Base-by-base conservation (phyloP, 2,329 filamentous ascomycete genomes). In the Fusarium albosuccineum region DNA sequence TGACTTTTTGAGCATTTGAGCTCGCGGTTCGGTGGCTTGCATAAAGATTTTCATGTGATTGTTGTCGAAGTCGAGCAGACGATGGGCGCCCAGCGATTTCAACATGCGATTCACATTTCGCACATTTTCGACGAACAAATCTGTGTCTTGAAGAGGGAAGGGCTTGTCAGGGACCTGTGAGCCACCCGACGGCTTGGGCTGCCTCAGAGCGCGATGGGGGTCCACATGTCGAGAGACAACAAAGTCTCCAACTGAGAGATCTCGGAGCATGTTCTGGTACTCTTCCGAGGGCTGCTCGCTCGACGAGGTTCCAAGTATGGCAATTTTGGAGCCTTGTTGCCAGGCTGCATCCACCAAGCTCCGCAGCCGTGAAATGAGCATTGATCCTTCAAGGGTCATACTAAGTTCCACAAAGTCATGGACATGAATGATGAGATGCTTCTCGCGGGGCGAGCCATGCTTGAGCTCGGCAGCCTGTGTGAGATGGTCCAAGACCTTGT, bases 331-430 rank as follows among this genome's bases (percentile, higher is more conserved):
- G 5, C 94, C 94, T 39, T 87, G 84, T 55, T 86, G 84, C 83
- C 94, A 91, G 60, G 90, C 85, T 61, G 87, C 86, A 71, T 94
- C 90, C 27, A 97, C 87, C 7, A 91, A 83, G 48, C 87, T 85
- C 54, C 92, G 89, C 11, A 99, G 80, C 60, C 90, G 88, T 40
- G 84, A 81, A 8, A 97, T 80, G 33, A 98, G 86, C 22, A 86
- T 84, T 2, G 87, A 83, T 10, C 93, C 93, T 60, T 93, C 89
- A 6, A 86, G 77, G 1, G 91, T 90, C 73, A 87, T 86, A 70
- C 86, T 88, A 9, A 99, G 83, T 66, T 97, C 92, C 54, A 92
- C 89, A 73, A 93, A 92, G 75, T 98, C 93, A 74, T 92, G 88
- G 11, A 97, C 81, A 70, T 93, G 93, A 39, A 97, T 83, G 60